Percentiles rank a stretch among this genome's conserved stretches.
Conservation (phyloP, 2,329 filamentous ascomycete genomes). For the Clonostachys byssicola region DNA sequence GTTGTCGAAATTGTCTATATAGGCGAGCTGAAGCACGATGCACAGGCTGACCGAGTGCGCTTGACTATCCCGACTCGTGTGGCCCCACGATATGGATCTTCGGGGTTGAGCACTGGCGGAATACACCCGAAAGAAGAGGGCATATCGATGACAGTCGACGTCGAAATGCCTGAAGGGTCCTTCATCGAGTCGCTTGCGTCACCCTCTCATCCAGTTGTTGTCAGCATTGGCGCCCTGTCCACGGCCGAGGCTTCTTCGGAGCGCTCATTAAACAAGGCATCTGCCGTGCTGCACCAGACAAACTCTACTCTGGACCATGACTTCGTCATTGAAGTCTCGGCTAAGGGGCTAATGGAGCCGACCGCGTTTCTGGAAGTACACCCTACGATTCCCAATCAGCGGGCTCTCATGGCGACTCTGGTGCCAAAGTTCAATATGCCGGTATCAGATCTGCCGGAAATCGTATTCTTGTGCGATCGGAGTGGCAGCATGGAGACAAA, state of each 20-base stretch:
- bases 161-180: conserved; percentile 44
- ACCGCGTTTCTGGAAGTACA: conserved; percentile 64
- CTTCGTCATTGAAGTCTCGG: conserved; percentile 62
- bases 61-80: conserved; percentile 67
- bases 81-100: conserved; percentile 58
- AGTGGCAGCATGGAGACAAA: conserved; percentile 61
- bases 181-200: conserved; percentile 60
- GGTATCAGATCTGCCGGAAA: conserved; percentile 44
- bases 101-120: not conserved
- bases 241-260: conserved; percentile 28
- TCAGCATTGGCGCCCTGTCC: conserved; percentile 55
- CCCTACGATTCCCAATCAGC: conserved; percentile 53
- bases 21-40: conserved; percentile 69
- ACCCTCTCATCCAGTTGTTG: conserved; percentile 62
- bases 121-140: conserved; percentile 4
- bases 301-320: conserved; percentile 54
- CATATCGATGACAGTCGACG: conserved; percentile 24
- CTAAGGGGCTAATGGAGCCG: conserved; percentile 54
- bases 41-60: conserved; percentile 61
- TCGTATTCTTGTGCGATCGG: conserved; percentile 70
- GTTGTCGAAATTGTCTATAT: conserved; percentile 62
- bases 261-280: conserved; percentile 54
- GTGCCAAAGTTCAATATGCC: conserved; percentile 65
- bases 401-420: conserved; percentile 66
- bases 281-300: conserved; percentile 52